These are phyloP conservation scores for Schizophyllum commune DNA, from an alignment of 1,284 basidiomycete species.

Conservation along the genomic window DNA sequence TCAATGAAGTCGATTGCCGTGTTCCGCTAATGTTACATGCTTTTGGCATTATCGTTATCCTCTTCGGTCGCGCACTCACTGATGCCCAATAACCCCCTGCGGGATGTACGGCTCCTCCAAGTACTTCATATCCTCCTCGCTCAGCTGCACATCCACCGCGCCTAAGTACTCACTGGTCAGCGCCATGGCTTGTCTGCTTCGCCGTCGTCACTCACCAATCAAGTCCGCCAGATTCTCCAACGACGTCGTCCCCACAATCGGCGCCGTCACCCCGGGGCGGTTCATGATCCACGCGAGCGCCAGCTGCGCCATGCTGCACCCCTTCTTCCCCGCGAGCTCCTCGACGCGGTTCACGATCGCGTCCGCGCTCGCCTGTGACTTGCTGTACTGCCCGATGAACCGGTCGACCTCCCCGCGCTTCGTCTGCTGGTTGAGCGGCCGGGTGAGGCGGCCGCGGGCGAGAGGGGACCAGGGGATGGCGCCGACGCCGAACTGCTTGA, in stretches of 20 bases:
- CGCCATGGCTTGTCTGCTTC: no score
- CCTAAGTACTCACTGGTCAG: constrained; percentile 17
- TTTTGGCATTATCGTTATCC: no score
- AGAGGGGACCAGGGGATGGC: constrained; percentile 45
- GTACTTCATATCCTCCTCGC: constrained; percentile 43
- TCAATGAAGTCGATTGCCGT: no score
- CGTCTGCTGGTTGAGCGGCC: constrained; percentile 22
- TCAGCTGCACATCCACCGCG: constrained; percentile 34
- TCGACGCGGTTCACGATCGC: constrained; percentile 36
- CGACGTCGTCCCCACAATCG: constrained; percentile 50
- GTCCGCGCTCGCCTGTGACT: constrained; percentile 8
- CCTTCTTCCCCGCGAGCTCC: constrained; percentile 42
- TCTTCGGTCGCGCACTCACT: no score
- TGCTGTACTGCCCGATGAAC: constrained; percentile 15
- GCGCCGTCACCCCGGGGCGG: constrained; percentile 39
- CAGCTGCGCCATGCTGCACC: constrained; percentile 51
- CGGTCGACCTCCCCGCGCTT: constrained; percentile 26
- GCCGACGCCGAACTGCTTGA: constrained; percentile 31
- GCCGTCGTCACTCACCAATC: no score
- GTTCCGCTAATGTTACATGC: no score
- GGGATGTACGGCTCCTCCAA: constrained; percentile 41
- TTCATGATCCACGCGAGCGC: constrained; percentile 48
- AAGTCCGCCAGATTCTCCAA: constrained; percentile 44
- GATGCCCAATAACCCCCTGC: constrained; percentile 28
- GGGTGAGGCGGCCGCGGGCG: constrained; percentile 36